Evolutionary conservation across 2,329 filamentous ascomycete species (phyloP), one percentile per base, ranked within the genome.

Genomic region (Tricladium varicosporioides): DNA sequence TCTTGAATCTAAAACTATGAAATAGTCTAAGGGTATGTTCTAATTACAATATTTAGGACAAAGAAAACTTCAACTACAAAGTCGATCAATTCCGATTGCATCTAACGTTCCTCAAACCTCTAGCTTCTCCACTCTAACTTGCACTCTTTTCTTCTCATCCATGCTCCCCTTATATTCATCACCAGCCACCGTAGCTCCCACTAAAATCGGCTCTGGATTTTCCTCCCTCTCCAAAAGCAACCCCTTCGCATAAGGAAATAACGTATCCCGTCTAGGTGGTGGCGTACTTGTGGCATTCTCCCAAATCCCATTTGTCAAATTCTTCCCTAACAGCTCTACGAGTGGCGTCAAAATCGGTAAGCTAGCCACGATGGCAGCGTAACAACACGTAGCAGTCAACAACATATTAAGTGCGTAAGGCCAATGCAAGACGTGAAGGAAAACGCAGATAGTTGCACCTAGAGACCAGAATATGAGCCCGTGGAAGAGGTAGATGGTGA

Each of bases 401-500:
- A 66, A 47, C n/a, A 61, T 54, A 51, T 61, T 63, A 1, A 58
- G 47, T 65, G 66, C 69, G 51, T 70, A 70, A 1, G 65, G 67
- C 13, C 65, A 48, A 1, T 65, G 59, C 9, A 58, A 44, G 1
- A 46, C 49, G 15, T 51, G 58, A 7, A 70, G 42, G 8, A 56
- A 53, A 11, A 70, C 54, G 44, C 60, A 62, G 7, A 63, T 48
- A 53, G 59, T 62, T 14, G 69, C 56, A 14, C 69, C 69, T 5
- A 70, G 42, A 10, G 61, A 60, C 69, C 69, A 71, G 57, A 70
- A 71, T 15, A 71, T 62, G 42, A 71, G 64, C 40, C 76, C 76
- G 60, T 79, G 76, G 49, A 78, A 69, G 7, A 79, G 72, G 60
- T 79, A 79, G 53, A 79, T 76, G 40, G 75, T 78, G 65, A 78